Evolutionary conservation across 371 early-diverging fungal genomes (phyloP), one percentile per base, ranked within the genome.

Genomic region (Mortierella sp.): DNA sequence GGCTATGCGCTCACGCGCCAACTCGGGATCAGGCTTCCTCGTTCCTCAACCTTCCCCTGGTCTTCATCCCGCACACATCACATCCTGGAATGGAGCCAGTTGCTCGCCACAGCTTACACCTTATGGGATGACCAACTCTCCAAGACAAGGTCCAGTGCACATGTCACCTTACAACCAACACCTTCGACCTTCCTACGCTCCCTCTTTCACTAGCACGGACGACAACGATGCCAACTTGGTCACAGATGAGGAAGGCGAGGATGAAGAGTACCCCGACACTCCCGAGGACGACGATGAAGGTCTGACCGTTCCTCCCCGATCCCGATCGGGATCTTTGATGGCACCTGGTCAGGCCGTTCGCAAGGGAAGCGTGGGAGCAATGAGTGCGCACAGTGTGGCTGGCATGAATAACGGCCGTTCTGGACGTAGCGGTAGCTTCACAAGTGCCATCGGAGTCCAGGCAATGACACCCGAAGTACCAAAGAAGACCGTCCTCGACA

Each of bases 241-340:
- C 22, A 76, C 77, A 21, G 77, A 76, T 27, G 77, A 76, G 0
- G 77, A 76, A 31, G 77, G 77, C 14, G 77, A 76, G 48, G 67
- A 73, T 37, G 77, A 76, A 8, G 77, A 76, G 17, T 76, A 76
- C 27, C 77, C 77, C 0, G 77, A 76, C 50, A 65, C 57, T 5
- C 70, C 77, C 3, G 65, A 69, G 27, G 76, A 76, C 17, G 77
- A 76, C 22, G 66, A 67, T 2, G 68, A 64, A 10, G 52, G 60
- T n/a, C 28, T 58, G 1, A 57, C 25, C 9, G 63, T 63, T 5
- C 77, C 65, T 4, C 57, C 43, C 31, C 69, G 77, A 24, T 69
- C 77, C 14, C 64, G 77, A 19, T 19, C 69, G 6, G 69, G 65
- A 3, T 76, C 77, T 34, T 39, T 76, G 56, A 69, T 68, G 65